Conservation (phyloP, 768 basidiomycete species). For the Cubamyces lactineus region DNA sequence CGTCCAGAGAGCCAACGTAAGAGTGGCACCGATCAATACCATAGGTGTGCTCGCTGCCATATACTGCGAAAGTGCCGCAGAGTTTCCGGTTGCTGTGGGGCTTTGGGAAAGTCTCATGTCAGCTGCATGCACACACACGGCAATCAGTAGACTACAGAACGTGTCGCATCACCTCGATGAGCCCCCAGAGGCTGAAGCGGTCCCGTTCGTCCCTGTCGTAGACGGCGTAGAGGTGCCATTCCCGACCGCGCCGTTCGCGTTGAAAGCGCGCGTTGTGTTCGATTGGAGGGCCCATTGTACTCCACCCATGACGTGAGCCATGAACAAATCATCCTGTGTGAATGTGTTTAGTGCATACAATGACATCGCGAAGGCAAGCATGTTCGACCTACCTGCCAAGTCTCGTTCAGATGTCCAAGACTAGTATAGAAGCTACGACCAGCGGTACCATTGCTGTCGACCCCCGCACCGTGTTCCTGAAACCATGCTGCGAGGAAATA, state of each 20-base stretch:
- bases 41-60: no score
- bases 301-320: conserved; percentile 74
- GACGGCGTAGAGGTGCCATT: conserved; percentile 30
- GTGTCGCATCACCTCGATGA: background rate
- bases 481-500: conserved; percentile 68
- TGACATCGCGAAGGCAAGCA: background rate
- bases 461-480: conserved; percentile 74
- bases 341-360: background rate
- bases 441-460: conserved; percentile 48
- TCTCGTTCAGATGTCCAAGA: conserved; percentile 78
- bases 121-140: no score
- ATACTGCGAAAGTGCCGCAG: background rate
- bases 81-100: background rate
- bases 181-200: background rate
- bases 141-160: background rate
- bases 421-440: conserved; percentile 87
- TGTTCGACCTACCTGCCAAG: conserved; percentile 58
- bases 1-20: background rate
- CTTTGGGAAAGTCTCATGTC: background rate
- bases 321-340: conserved; percentile 63
- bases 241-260: conserved; percentile 63
- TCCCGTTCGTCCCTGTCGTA: background rate
- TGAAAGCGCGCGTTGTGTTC: conserved; percentile 71
- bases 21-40: background rate
- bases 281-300: conserved; percentile 73